Percentiles rank a stretch among this genome's conserved stretches.
Evolutionary conservation across 192 early-diverging fungal species (phyloP).

Genomic region (Rhizoclosmatium globosum): DNA sequence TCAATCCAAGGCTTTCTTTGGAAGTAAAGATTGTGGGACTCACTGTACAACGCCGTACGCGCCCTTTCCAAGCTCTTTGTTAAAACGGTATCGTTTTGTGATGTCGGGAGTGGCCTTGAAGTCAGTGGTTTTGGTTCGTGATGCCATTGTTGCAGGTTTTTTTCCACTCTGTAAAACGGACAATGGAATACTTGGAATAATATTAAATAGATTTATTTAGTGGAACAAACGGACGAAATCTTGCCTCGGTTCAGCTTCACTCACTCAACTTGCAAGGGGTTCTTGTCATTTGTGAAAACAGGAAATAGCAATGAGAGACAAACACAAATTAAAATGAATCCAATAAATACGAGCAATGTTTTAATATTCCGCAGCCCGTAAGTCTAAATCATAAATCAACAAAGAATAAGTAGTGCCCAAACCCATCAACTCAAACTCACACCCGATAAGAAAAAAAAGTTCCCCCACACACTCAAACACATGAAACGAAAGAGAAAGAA

Average conservation of each 20-base stretch:
- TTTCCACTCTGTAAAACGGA: neutral
- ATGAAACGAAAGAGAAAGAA: conserved; percentile 8
- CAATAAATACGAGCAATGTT: neutral
- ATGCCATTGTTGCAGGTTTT: neutral
- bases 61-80: conserved; percentile 45
- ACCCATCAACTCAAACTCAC: neutral
- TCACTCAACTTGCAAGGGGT: too few relatives aligned
- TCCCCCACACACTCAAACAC: neutral
- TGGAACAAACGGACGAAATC: neutral
- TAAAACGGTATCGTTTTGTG: conserved; percentile 47
- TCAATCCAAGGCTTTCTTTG: conserved; percentile 3
- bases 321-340: neutral
- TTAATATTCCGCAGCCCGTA: neutral
- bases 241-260: too few relatives aligned
- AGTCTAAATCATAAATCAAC: neutral
- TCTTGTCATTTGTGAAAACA: too few relatives aligned
- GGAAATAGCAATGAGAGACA: neutral
- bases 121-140: neutral
- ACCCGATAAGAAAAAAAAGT: neutral
- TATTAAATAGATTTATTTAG: too few relatives aligned
- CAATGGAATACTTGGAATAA: too few relatives aligned
- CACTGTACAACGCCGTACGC: conserved; percentile 49
- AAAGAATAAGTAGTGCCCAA: neutral
- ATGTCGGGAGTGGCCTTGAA: conserved; percentile 36
- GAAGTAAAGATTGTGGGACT: neutral